Evolutionary conservation across 2,329 filamentous ascomycete genomes (phyloP).

Genomic region (Xylariaceae sp.): DNA sequence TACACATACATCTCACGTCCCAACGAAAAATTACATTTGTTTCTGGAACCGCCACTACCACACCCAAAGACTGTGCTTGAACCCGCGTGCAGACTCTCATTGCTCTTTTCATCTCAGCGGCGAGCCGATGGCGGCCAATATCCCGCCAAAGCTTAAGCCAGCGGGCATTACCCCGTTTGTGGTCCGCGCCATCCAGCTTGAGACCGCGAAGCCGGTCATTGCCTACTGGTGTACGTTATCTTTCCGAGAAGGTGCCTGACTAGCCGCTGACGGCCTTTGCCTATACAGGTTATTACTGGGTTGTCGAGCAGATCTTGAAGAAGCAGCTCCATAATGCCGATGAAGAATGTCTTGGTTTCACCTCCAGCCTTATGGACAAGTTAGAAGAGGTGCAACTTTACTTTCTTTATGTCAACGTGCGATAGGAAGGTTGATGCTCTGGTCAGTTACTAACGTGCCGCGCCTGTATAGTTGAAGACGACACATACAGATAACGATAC

Average conservation of each 20-base stretch:
- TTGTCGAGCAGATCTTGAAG: constrained; percentile 84
- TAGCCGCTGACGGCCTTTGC: constrained; percentile 9
- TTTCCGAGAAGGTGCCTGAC: not conserved
- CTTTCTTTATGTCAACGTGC: not conserved
- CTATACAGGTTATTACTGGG: constrained; percentile 74
- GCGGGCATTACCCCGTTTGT: constrained; percentile 83
- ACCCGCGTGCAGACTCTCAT: not conserved
- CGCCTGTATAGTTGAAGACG: constrained; percentile 55
- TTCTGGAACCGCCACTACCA: not conserved
- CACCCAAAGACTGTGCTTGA: not conserved
- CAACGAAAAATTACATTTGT: not conserved
- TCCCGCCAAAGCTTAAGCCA: constrained; percentile 70
- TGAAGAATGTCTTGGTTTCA: constrained; percentile 75
- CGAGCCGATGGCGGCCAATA: constrained; percentile 60
- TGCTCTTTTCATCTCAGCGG: constrained; percentile 16
- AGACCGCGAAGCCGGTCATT: constrained; percentile 78
- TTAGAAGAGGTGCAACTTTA: constrained; percentile 65
- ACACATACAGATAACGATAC: constrained; percentile 75
- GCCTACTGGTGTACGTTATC: constrained; percentile 83
- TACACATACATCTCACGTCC: too few species aligned
- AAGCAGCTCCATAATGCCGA: constrained; percentile 74
- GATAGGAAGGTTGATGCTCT: not conserved
- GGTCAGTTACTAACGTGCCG: constrained; percentile 16
- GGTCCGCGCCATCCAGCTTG: constrained; percentile 76
- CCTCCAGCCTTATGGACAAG: constrained; percentile 81